Percentiles rank a stretch among this genome's conserved stretches.
Conservation (phyloP, 495 filamentous ascomycete species). For the Bathelium albidoporum region DNA sequence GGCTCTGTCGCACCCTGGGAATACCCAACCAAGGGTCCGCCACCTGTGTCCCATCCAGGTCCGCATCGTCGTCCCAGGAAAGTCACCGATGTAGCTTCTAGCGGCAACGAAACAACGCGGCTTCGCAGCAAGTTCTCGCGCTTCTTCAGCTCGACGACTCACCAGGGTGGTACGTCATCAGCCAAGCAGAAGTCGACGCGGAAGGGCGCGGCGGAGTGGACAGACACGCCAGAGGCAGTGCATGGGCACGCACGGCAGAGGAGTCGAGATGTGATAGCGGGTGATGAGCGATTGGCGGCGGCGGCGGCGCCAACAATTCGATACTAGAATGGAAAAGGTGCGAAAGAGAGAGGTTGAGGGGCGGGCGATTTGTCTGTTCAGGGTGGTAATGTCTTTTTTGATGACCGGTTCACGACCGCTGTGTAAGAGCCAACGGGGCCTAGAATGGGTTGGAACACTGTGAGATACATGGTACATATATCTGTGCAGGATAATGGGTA, state of each 20-base stretch:
- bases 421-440: no score
- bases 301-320: neutral
- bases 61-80: neutral
- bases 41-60: neutral
- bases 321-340: neutral
- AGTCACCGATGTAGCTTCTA: neutral
- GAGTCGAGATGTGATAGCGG: neutral
- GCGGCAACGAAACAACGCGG: neutral
- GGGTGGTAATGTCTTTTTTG: neutral
- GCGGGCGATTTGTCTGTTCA: neutral
- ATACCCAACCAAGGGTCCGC: neutral
- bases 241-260: neutral
- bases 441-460: neutral
- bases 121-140: neutral
- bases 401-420: neutral
- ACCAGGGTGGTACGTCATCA: neutral
- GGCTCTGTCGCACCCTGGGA: neutral
- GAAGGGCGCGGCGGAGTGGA: neutral
- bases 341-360: neutral
- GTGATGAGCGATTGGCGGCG: no score
- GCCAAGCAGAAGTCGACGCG: neutral
- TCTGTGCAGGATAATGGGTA: conserved; percentile 1
- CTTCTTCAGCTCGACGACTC: neutral
- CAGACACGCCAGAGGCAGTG: neutral
- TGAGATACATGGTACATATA: neutral